phyloP scores from a whole-genome alignment of 805 yeast genomes.

The Candida ascalaphidarum region DNA sequence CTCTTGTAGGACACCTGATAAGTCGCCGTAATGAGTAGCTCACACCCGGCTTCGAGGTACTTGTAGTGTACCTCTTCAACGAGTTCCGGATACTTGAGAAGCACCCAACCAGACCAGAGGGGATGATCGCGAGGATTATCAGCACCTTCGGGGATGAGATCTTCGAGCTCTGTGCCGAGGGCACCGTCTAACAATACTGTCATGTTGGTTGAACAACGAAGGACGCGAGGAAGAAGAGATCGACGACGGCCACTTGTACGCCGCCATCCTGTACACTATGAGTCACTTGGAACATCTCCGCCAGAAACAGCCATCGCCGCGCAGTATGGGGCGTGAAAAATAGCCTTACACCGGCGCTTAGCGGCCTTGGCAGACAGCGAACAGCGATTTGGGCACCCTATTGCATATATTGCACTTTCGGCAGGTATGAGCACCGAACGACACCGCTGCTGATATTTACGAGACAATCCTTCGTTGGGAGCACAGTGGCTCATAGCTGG shows the following conservation, averaged over 20 bases:
- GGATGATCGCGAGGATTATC: constrained; percentile 10
- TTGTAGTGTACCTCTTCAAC: constrained; percentile 7
- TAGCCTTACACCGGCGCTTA: background rate
- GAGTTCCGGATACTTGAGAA: constrained; percentile 7
- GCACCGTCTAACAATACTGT: too few relatives aligned
- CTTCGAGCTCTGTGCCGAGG: constrained; percentile 10
- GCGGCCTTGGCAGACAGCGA: too few relatives aligned
- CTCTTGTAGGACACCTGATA: constrained; percentile 8
- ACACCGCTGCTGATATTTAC: background rate
- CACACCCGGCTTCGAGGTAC: constrained; percentile 9
- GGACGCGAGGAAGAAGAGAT: too few relatives aligned
- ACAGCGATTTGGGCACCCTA: too few relatives aligned
- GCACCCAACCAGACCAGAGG: constrained; percentile 11
- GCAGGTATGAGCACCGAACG: background rate
- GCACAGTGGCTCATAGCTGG: too few relatives aligned
- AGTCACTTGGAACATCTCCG: constrained; percentile 1
- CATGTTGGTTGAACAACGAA: too few relatives aligned
- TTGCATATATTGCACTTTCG: too few relatives aligned
- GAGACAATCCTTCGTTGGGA: background rate
- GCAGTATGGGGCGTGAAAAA: background rate
- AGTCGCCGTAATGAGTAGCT: constrained; percentile 9
- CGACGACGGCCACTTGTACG: constrained; percentile 4
- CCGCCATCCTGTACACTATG: constrained; percentile 3
- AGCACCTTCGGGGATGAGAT: constrained; percentile 7
- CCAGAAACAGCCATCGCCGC: background rate